Evolutionary conservation across 2,329 filamentous ascomycete genomes (phyloP).

Genomic region (Sclerotinia minor): DNA sequence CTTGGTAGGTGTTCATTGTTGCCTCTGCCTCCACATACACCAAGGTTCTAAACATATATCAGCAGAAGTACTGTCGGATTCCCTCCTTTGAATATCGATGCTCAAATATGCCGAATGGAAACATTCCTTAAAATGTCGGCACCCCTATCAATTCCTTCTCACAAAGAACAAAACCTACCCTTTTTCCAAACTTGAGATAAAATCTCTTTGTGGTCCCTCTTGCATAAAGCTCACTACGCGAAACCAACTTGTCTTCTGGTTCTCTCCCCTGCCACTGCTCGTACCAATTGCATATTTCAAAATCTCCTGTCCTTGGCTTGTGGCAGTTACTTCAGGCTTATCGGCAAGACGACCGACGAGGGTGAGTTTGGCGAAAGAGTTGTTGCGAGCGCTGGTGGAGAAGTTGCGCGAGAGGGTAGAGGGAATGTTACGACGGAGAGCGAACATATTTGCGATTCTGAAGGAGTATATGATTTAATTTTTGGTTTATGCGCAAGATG

Average conservation of each 20-base stretch:
- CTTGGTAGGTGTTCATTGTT: constrained; percentile 64
- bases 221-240: constrained; percentile 69
- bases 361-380: constrained; percentile 72
- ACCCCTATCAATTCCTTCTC: neutral
- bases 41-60: constrained; percentile 58
- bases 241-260: constrained; percentile 84
- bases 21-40: constrained; percentile 85
- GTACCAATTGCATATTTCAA: constrained; percentile 77
- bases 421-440: constrained; percentile 45
- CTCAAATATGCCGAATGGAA: neutral
- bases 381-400: constrained; percentile 60
- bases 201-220: constrained; percentile 70
- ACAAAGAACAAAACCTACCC: constrained; percentile 61
- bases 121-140: neutral
- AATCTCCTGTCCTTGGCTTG: constrained; percentile 70
- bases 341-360: constrained; percentile 83
- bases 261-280: constrained; percentile 64
- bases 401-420: constrained; percentile 63
- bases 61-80: constrained; percentile 18
- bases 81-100: neutral
- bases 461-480: neutral
- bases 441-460: constrained; percentile 34
- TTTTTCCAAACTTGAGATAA: constrained; percentile 72
- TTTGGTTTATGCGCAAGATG: neutral
- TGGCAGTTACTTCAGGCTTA: constrained; percentile 72